Conservation (phyloP, 2,329 filamentous ascomycete genomes). For the Botrytis byssoidea region DNA sequence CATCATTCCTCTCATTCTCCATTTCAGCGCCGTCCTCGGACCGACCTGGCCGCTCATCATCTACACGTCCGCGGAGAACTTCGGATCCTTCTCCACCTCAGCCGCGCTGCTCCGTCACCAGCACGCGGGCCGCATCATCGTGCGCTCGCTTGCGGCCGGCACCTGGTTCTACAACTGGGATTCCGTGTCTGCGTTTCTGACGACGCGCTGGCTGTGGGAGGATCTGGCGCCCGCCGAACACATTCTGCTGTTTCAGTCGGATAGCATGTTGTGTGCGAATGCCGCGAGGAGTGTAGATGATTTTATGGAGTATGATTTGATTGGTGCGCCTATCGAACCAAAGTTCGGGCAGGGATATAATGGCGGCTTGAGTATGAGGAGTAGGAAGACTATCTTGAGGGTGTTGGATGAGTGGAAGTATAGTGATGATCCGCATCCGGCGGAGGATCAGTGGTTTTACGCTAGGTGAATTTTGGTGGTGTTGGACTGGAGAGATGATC, state of each 20-base stretch:
- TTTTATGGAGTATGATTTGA: slow-evolving; percentile 41
- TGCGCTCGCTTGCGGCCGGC: slow-evolving; percentile 42
- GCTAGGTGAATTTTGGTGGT: slow-evolving; percentile 27
- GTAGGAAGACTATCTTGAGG: slow-evolving; percentile 38
- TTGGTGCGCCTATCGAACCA: slow-evolving; percentile 40
- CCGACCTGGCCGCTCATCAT: slow-evolving; percentile 47
- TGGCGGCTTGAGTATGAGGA: slow-evolving; percentile 42
- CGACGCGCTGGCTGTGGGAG: slow-evolving; percentile 40
- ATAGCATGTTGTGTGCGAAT: slow-evolving; percentile 41
- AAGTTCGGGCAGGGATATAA: slow-evolving; percentile 39
- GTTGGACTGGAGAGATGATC: not conserved
- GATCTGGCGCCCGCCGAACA: slow-evolving; percentile 38
- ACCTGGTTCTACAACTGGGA: slow-evolving; percentile 41
- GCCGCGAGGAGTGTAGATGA: slow-evolving; percentile 39
- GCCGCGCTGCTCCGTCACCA: slow-evolving; percentile 42
- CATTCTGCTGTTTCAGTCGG: slow-evolving; percentile 40
- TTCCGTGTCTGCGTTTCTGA: slow-evolving; percentile 41
- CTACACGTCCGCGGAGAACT: slow-evolving; percentile 40
- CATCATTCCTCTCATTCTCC: slow-evolving; percentile 42
- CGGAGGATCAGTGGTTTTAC: slow-evolving; percentile 39
- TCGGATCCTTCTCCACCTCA: slow-evolving; percentile 38
- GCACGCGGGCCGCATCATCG: slow-evolving; percentile 37
- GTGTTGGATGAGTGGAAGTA: slow-evolving; percentile 36
- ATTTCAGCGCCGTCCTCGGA: slow-evolving; percentile 44
- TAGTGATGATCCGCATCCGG: slow-evolving; percentile 28